phyloP scores from a whole-genome alignment of 495 filamentous ascomycete genomes.

The Pseudoneurospora amorphoporcata region DNA sequence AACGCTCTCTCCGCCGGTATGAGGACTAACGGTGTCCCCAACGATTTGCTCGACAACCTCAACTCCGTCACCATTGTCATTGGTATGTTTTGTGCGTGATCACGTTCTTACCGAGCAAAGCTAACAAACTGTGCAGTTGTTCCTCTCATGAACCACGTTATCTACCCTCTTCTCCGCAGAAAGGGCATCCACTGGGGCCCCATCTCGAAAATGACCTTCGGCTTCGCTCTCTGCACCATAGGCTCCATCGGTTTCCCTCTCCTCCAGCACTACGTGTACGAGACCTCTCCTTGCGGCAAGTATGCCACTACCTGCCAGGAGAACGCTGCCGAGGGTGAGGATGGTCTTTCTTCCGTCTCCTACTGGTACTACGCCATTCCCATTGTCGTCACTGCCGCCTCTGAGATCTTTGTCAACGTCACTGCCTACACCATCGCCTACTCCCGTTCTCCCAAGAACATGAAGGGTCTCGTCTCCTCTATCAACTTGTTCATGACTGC shows the following conservation, averaged over 20 bases:
- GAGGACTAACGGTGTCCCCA: conserved; percentile 53
- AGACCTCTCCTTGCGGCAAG: conserved; percentile 37
- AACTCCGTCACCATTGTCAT: conserved; percentile 65
- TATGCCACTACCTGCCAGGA: conserved; percentile 32
- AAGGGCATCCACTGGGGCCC: conserved; percentile 53
- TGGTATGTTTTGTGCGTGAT: conserved; percentile 9
- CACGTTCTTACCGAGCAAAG: background rate
- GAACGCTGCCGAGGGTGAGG: conserved; percentile 23
- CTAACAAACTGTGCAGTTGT: conserved; percentile 37
- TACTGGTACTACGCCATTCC: conserved; percentile 35
- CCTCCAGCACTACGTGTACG: conserved; percentile 64
- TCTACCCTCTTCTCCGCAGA: conserved; percentile 59
- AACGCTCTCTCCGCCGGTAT: conserved; percentile 50
- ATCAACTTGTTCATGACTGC: conserved; percentile 48
- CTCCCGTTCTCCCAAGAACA: conserved; percentile 54
- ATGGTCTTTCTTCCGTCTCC: conserved; percentile 32
- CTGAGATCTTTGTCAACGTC: conserved; percentile 59
- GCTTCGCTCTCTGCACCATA: conserved; percentile 54
- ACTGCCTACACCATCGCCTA: conserved; percentile 64
- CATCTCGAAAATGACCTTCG: conserved; percentile 62
- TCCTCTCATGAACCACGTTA: conserved; percentile 53
- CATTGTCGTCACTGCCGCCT: conserved; percentile 43
- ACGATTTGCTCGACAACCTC: conserved; percentile 65
- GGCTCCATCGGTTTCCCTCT: conserved; percentile 54
- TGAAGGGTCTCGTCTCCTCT: conserved; percentile 54